Percentiles rank a stretch among this genome's conserved stretches.
phyloP scores from a whole-genome alignment of 371 early-diverging fungal species.

The Mucor lusitanicus region DNA sequence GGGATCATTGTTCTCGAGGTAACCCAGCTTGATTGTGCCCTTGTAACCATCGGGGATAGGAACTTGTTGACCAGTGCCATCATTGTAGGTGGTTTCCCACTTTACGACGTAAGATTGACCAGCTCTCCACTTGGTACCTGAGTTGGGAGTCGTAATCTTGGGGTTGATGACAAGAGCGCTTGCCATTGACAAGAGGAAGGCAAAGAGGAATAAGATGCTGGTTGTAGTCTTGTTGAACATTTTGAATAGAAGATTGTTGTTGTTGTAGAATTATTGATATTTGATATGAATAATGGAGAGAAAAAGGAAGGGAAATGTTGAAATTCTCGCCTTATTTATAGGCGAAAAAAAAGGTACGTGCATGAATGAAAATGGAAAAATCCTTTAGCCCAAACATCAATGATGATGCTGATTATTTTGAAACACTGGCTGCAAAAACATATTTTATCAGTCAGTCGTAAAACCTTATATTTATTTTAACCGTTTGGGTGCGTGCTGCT shows the following conservation, averaged over 20 bases:
- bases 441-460: neutral
- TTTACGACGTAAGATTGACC: slow-evolving; percentile 22
- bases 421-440: neutral
- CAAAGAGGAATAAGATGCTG: slow-evolving; percentile 11
- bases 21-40: slow-evolving; percentile 42
- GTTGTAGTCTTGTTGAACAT: slow-evolving; percentile 19
- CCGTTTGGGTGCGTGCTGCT: neutral
- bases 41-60: slow-evolving; percentile 27
- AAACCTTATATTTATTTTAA: slow-evolving; percentile 2
- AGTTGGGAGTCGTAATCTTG: slow-evolving; percentile 18
- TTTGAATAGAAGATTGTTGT: neutral
- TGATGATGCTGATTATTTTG: slow-evolving; percentile 5
- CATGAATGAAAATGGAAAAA: slow-evolving; percentile 6
- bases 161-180: slow-evolving; percentile 30
- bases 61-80: slow-evolving; percentile 7
- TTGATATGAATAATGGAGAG: neutral
- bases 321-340: slow-evolving; percentile 7
- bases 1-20: slow-evolving; percentile 26
- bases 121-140: slow-evolving; percentile 31
- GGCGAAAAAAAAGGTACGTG: slow-evolving; percentile 7
- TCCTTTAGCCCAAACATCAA: neutral
- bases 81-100: slow-evolving; percentile 27
- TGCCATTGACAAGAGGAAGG: slow-evolving; percentile 12
- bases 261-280: neutral
- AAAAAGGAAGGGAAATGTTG: neutral